Base-by-base conservation (phyloP, 2,329 filamentous ascomycete genomes). In the Tolypocladium ophioglossoides region DNA sequence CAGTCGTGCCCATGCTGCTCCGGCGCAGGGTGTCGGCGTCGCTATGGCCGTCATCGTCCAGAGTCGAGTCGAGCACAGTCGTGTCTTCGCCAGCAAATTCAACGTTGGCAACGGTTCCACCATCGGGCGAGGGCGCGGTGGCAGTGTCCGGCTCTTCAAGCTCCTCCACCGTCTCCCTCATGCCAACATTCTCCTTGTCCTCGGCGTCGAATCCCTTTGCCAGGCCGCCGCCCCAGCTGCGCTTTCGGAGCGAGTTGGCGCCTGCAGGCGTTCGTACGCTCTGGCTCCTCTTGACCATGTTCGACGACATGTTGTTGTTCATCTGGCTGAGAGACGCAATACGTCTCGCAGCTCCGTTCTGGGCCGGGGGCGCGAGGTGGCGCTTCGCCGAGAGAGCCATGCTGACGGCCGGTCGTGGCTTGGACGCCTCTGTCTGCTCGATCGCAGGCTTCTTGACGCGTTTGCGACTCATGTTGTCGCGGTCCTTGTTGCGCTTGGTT, bases 271-370 rank as follows among this genome's bases (percentile, higher is more conserved):
- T 82, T 62, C 87, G 85, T 60, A 90, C 86, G 55, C 87, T 91
- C 66, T 91, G 86, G 67, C 86, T 91, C 56, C 88, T 80, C 72
- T 86, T 86, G 59, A 95, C 76, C 49, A 81, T 83, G 22, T 81
- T 78, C 9, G 72, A 73, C 7, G 83, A 75, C 37, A 82, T 76
- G 64, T 94, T 92, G 66, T 86, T 85, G 53, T 83, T 89, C 62
- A 97, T 95, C 70, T 96, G 89, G 67, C 87, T 95, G 38, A 97
- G 81, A 51, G 90, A 96, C 56, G 95, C 80, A 63, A 97, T 96
- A 50, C 94, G 84, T 41, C 92, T 81, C 66, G 84, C 79, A 66
- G 85, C 77, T 63, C 81, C 74, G 20, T 75, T 73, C 50, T 78
- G 71, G 20, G 72, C 75, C 1, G 81, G 68, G 54, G 63, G 69